Percentiles rank a stretch among this genome's conserved stretches.
Evolutionary conservation across 148 eudicot genomes (phyloP).

Genomic region (Arbutus unedo): DNA sequence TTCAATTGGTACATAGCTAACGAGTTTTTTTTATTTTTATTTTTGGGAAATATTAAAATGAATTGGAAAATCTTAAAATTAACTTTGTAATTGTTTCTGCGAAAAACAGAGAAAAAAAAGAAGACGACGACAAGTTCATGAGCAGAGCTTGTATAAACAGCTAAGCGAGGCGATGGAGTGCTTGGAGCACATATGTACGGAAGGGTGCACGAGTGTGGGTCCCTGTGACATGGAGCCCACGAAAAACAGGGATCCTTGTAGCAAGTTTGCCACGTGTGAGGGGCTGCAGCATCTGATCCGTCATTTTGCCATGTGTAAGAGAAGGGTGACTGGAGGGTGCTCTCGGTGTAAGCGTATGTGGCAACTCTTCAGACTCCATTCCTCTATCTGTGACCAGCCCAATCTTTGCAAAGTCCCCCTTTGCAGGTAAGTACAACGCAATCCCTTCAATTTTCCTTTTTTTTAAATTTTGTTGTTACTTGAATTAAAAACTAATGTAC

Average conservation of each 20-base stretch:
- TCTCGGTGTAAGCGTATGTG: constrained; percentile 73
- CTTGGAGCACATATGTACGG: constrained; percentile 75
- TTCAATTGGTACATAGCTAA: constrained; percentile 51
- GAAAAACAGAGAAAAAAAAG: constrained; percentile 66
- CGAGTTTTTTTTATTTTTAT: no score
- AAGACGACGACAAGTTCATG: constrained; percentile 50
- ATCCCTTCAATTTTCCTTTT: not conserved
- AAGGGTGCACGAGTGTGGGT: constrained; percentile 87
- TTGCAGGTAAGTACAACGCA: constrained; percentile 35
- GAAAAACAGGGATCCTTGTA: constrained; percentile 59
- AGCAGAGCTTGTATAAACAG: constrained; percentile 58
- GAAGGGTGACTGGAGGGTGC: constrained; percentile 60
- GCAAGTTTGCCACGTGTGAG: constrained; percentile 60
- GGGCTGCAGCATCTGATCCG: constrained; percentile 64
- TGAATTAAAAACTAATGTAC: no score
- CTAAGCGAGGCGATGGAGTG: constrained; percentile 90
- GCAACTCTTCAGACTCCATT: constrained; percentile 79
- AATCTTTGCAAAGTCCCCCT: constrained; percentile 76
- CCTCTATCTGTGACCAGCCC: constrained; percentile 74
- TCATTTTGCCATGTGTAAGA: constrained; percentile 79
- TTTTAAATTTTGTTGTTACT: no score
- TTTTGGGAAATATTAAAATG: no score
- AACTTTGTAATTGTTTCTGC: not conserved
- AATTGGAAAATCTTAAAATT: no score
- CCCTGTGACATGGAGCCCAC: constrained; percentile 61